Evolutionary conservation across 1,284 basidiomycete genomes (phyloP), one percentile per base, ranked within the genome.

Genomic region (Cryptococcus wingfieldii): DNA sequence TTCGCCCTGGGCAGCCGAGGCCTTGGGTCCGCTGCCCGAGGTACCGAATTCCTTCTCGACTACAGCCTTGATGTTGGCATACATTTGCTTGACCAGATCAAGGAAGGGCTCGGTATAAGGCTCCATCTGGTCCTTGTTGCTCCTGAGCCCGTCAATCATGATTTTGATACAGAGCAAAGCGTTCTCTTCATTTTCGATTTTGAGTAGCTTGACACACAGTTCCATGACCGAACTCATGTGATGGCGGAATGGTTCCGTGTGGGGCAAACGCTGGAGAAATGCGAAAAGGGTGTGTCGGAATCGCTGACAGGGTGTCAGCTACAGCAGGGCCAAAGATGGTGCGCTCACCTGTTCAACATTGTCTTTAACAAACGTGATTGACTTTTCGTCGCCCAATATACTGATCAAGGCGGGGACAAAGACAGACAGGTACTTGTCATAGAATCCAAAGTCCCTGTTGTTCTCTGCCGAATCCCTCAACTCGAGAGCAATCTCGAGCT

Each of bases 161-260:
- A 88, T 88, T 78, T 98, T 98, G 82, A 95, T 90, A 54, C 88
- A 90, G 3, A 88, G 83, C 34, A 88, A 83, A 2, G 89, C 96
- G 69, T 94, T 96, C 70, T 99, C 96, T 78, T 99, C 96, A 71
- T 96, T 98, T 79, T 99, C 97, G 61, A 85, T 81, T 48, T 88
- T 87, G 43, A 98, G 81, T 43, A 94, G 80, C 63, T 88, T 82
- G 52, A 98, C 82, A 83, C 97, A 79, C 47, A 82, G 72, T 51
- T 82, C 82, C 75, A 90, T 88, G 48, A 98, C 83, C 16, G 82
- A 76, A 31, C 83, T 79, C 27, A 86, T 83, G 64, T 90, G 86
- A 41, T 84, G 81, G 44, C 89, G 83, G 47, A 93, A 81, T 9
- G 84, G 80, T 57, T 98, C 95, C 50, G 85, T 84, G 53, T 86